Evolutionary conservation across 208 protist genomes (phyloP), one percentile per base, ranked within the genome.

Genomic region (Leishmania martiniquensis): DNA sequence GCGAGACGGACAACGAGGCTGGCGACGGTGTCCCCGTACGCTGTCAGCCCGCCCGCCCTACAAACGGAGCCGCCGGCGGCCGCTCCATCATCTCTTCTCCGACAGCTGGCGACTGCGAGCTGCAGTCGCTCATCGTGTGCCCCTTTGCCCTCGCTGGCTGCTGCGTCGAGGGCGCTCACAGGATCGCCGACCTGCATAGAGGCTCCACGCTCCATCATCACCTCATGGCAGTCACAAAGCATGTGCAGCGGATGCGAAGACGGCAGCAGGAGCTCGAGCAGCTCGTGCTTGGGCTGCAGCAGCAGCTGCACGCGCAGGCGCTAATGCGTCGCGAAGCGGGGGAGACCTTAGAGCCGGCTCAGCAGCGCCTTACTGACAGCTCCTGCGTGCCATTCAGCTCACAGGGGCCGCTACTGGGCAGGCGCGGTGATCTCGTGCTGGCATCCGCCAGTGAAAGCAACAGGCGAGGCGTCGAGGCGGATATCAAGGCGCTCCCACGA

Each of bases 141-240:
- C 88, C 85, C 0, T 83, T 91, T 57, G 80, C 74, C 2, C 65
- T 85, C 2, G 51, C 86, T 29, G 76, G 75, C 32, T 82, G 81
- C 62, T 91, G 88, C 75, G 44, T 82, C 13, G 69, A 83, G 25
- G 88, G 88, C 15, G 78, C 76, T 6, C 88, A 89, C 83, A 84
- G 79, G 12, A 51, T 72, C 10, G 47, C 60, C 12, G 88, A 87
- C 17, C n/a, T 91, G 20, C 32, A 49, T 39, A n/a, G 62, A 13
- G 77, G 49, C 52, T 6, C 60, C 29, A 59, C 49, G 34, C 62
- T 83, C 63, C 83, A 87, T 37, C 63, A 79, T 22, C 83, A 89
- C 72, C 59, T 86, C 34, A 65, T 87, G n/a, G 79, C 66, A 17
- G 63, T 89, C 5, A 81, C 80, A 2, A 62, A 63, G 54, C 77